These are phyloP conservation scores for Cicer judaicum DNA, from an alignment of 306 rosid species.

Conservation along the genomic window DNA sequence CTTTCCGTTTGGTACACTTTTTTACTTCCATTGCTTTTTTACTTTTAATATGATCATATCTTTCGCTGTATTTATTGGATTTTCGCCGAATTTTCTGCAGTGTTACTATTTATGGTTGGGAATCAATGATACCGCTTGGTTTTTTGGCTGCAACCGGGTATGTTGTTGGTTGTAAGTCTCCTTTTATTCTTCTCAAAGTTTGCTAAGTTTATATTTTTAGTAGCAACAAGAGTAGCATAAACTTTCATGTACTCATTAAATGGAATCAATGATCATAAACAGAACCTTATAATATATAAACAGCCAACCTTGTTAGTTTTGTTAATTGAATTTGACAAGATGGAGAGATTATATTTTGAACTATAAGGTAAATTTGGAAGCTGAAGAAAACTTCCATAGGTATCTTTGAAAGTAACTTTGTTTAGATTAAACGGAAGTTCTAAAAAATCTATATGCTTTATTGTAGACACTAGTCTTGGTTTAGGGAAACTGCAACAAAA, in stretches of 20 bases:
- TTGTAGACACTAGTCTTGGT: too few relatives aligned
- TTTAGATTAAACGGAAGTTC: too few relatives aligned
- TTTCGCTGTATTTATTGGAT: background rate
- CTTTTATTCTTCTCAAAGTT: background rate
- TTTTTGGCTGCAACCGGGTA: slow-evolving; percentile 81
- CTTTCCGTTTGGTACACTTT: slow-evolving; percentile 67
- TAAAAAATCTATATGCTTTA: too few relatives aligned
- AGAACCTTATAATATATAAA: background rate
- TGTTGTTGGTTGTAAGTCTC: slow-evolving; percentile 41
- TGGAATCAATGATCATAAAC: background rate
- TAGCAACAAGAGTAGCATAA: background rate
- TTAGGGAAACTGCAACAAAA: too few relatives aligned
- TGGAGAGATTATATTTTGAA: background rate
- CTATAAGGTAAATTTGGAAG: background rate
- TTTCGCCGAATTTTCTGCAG: slow-evolving; percentile 46
- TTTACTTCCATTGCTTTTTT: background rate
- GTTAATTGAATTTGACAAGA: background rate
- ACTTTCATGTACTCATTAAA: background rate
- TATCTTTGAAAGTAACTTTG: too few relatives aligned
- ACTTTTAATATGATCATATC: background rate
- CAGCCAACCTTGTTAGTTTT: background rate
- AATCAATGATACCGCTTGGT: slow-evolving; percentile 81
- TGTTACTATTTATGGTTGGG: slow-evolving; percentile 73
- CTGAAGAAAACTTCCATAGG: too few relatives aligned
- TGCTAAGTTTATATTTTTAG: background rate